Evolutionary conservation across 768 basidiomycete species (phyloP), one percentile per base, ranked within the genome.

Genomic region (Filobasidium floriforme): DNA sequence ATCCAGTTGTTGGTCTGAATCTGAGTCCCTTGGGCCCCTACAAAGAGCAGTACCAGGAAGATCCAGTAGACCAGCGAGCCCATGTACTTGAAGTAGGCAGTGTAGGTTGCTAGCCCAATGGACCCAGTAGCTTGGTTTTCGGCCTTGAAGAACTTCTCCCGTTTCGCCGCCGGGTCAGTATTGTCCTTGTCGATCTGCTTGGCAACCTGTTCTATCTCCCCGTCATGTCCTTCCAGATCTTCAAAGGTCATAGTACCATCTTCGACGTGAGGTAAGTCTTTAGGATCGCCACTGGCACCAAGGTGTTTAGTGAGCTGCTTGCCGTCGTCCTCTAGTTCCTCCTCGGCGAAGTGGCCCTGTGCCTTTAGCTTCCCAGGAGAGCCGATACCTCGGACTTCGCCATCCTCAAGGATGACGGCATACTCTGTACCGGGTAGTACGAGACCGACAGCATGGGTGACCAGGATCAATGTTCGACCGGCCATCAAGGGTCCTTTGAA

Each of bases 371-470:
- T 67, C 4, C 29, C 61, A 5, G 77, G 77, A 22, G 72, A 49
- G 32, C 73, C 77, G 41, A 71, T 55, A 6, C 72, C 72, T 1
- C 51, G 19, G 18, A 78, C 72, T n/a, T 51, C n/a, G 1, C 77
- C 77, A 28, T 51, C 66, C 22, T 75, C 74, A 0, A 78, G 69
- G 59, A 73, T 71, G 41, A 77, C 78, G 1, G 75, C 72, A 63
- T 67, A 76, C 0, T 68, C 65, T 1, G 77, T 75, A 5, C 75
- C 74, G 1, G 75, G 73, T 1, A 75, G 70, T 1, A 77, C 76
- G 0, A 79, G 68, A 24, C 72, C 72, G 28, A 79, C 75, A n/a
- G 75, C 74, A 52, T 79, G 78, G 1, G 77, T 75, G 6, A 78
- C 77, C 55, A 78, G 66, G 60, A 78, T 75, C 51, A 74, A 60